A percentile compares a stretch with the other conserved stretches of the same genome.
Conservation (phyloP, 495 filamentous ascomycete species). For the Hypoxylon intermedium region DNA sequence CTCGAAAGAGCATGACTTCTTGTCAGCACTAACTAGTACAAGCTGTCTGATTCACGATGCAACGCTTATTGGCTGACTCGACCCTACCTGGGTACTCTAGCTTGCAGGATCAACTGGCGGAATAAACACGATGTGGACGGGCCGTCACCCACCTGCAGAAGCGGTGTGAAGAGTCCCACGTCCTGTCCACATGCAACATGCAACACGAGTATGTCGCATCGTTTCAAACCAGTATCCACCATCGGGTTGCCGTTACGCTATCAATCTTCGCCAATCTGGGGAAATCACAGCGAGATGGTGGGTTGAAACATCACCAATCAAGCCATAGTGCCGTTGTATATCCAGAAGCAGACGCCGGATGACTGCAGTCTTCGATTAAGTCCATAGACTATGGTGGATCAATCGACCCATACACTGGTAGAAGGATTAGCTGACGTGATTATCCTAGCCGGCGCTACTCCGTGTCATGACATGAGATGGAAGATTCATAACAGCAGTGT, state of each 20-base stretch:
- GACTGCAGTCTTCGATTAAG: slow-evolving; percentile 9
- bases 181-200: slow-evolving; percentile 6
- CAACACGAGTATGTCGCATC: background rate
- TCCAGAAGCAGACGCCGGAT: slow-evolving; percentile 19
- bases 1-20: background rate
- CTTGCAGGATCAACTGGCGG: slow-evolving; percentile 20
- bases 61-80: slow-evolving; percentile 10
- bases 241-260: slow-evolving; percentile 13
- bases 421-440: slow-evolving; percentile 38
- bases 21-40: slow-evolving; percentile 31
- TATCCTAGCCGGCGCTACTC: background rate
- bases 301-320: slow-evolving; percentile 6
- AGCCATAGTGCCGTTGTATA: background rate
- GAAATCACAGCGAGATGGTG: slow-evolving; percentile 10
- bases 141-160: slow-evolving; percentile 17
- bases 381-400: slow-evolving; percentile 2
- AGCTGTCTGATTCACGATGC: slow-evolving; percentile 10
- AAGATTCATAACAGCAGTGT: background rate
- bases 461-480: background rate
- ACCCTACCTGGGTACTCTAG: background rate
- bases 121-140: slow-evolving; percentile 5
- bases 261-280: slow-evolving; percentile 24
- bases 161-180: slow-evolving; percentile 30
- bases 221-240: background rate
- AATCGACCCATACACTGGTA: background rate